Conservation (phyloP, 768 basidiomycete genomes). For the Boletus sp. region DNA sequence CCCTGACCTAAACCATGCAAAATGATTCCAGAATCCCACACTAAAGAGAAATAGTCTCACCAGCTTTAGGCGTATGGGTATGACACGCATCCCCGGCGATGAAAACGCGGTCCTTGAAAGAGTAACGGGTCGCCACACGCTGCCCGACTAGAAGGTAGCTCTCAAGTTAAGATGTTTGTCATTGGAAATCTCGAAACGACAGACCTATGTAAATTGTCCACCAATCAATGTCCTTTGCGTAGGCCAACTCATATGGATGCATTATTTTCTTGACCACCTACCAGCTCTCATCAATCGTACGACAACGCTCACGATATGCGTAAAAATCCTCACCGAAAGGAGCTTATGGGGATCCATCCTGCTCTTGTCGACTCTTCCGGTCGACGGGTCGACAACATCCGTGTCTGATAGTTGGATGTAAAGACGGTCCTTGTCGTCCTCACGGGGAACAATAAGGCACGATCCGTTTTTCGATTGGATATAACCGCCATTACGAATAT, state of each 20-base stretch:
- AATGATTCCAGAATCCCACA: neutral
- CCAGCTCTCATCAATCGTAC: neutral
- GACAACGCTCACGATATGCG: too few species aligned
- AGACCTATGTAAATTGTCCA: slow-evolving; percentile 49
- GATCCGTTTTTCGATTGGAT: slow-evolving; percentile 71
- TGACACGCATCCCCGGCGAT: too few species aligned
- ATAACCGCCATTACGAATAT: slow-evolving; percentile 60
- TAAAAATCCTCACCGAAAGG: too few species aligned
- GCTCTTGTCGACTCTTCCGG: slow-evolving; percentile 53
- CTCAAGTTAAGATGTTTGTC: too few species aligned
- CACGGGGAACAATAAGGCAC: slow-evolving; percentile 73
- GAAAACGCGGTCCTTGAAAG: slow-evolving; percentile 40
- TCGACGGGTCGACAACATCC: slow-evolving; percentile 42
- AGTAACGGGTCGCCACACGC: slow-evolving; percentile 65
- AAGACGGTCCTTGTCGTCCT: slow-evolving; percentile 62
- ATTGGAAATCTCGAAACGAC: slow-evolving; percentile 30
- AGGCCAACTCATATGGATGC: slow-evolving; percentile 51
- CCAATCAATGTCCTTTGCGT: slow-evolving; percentile 38
- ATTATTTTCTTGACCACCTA: slow-evolving; percentile 58
- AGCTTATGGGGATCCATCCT: slow-evolving; percentile 2
- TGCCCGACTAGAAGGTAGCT: too few species aligned
- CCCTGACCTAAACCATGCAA: slow-evolving; percentile 35
- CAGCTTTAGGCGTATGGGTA: too few species aligned
- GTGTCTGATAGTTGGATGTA: slow-evolving; percentile 65
- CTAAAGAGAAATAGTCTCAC: neutral